Percentiles rank a stretch among this genome's conserved stretches.
Conservation (phyloP, 2,329 filamentous ascomycete genomes). For the Zymoseptoria ardabiliae region DNA sequence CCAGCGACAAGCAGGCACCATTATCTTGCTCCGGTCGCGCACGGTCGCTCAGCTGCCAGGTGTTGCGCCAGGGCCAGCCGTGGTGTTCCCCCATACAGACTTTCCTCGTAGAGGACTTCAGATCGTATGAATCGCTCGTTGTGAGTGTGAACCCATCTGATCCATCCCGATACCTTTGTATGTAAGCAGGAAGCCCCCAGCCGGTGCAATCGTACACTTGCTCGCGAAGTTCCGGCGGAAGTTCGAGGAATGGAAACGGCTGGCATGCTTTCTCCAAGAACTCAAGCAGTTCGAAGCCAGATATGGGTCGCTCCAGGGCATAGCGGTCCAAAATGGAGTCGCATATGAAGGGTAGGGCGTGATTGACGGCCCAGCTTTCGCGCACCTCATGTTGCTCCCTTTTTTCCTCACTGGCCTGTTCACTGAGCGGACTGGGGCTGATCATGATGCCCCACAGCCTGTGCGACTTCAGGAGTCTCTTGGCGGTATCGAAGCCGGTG, state of each 20-base stretch:
- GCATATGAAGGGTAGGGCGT: background rate
- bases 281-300: background rate
- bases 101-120: background rate
- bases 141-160: background rate
- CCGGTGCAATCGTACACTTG: background rate
- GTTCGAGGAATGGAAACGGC: slow-evolving; percentile 4
- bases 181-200: background rate
- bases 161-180: background rate
- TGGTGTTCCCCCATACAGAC: background rate
- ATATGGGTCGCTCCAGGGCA: background rate
- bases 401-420: background rate
- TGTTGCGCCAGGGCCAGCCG: background rate
- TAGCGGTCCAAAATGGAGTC: background rate
- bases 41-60: background rate
- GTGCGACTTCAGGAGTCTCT: background rate
- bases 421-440: background rate
- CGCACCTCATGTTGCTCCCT: background rate
- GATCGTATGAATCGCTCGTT: background rate
- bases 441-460: background rate
- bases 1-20: background rate
- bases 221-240: slow-evolving; percentile 5
- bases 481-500: background rate
- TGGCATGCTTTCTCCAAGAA: background rate
- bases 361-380: background rate
- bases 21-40: background rate